These are phyloP conservation scores for Eucalyptus erythrocorys DNA, from an alignment of 345 rosid genomes.

Conservation along the genomic window DNA sequence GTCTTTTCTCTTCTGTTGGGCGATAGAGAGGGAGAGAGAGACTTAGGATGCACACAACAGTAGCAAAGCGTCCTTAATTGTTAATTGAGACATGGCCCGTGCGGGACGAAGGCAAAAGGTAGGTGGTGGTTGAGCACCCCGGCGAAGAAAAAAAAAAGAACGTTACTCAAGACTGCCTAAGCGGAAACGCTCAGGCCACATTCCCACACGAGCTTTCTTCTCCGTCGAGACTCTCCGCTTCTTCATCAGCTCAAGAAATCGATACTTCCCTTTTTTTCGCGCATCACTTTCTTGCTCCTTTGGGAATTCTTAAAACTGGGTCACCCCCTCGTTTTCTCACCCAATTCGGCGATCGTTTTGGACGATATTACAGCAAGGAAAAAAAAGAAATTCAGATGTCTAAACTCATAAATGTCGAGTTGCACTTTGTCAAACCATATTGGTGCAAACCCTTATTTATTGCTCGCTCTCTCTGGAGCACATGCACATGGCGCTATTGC, in stretches of 20 bases:
- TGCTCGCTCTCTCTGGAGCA: neutral
- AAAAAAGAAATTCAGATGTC: neutral
- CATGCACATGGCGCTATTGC: neutral
- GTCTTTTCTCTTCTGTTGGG: neutral
- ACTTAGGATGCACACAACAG: neutral
- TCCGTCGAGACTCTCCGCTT: neutral
- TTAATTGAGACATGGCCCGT: neutral
- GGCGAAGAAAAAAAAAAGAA: constrained; percentile 4
- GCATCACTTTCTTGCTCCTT: neutral
- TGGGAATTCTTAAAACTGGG: neutral
- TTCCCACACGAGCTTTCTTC: neutral
- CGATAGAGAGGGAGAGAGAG: neutral
- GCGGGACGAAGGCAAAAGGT: neutral
- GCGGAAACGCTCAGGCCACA: neutral
- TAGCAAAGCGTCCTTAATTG: neutral
- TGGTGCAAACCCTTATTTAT: neutral
- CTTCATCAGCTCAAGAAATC: neutral
- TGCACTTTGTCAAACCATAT: neutral
- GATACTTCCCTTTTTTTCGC: neutral
- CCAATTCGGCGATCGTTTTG: neutral
- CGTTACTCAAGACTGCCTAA: neutral
- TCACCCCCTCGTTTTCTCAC: neutral
- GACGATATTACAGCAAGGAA: neutral
- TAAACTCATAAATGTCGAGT: neutral
- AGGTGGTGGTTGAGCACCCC: constrained; percentile 35